Evolutionary conservation across 306 rosid genomes (phyloP).

Genomic region (Crataegus laevigata): DNA sequence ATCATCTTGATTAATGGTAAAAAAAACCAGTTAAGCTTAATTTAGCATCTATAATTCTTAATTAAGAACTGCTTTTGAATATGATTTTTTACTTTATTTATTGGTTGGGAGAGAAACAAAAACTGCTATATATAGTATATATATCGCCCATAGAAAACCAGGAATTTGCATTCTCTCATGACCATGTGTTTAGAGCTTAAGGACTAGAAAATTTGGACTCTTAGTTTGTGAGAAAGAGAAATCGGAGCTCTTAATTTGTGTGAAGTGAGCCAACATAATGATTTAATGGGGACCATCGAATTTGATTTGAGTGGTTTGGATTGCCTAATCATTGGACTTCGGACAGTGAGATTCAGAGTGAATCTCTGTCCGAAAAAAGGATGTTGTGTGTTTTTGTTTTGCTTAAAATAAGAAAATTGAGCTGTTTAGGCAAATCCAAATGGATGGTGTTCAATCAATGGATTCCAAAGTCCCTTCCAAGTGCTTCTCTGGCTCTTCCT

Average conservation of each 20-base stretch:
- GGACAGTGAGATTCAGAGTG: no score
- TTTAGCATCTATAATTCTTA: not conserved
- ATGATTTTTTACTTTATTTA: not conserved
- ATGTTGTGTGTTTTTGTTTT: not conserved
- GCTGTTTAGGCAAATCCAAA: not conserved
- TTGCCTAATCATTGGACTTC: no score
- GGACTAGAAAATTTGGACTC: no score
- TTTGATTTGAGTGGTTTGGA: no score
- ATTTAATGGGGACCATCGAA: no score
- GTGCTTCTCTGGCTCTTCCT: not conserved
- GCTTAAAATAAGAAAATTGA: constrained; percentile 10
- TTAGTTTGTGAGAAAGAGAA: no score
- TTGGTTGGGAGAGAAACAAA: not conserved
- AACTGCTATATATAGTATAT: not conserved
- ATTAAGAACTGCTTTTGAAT: not conserved
- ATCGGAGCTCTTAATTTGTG: no score
- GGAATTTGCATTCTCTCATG: no score
- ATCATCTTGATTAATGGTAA: constrained; percentile 3
- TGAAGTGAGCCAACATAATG: no score
- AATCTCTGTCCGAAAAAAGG: not conserved
- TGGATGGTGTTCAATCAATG: constrained; percentile 18
- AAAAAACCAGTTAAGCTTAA: not conserved
- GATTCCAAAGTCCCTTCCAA: not conserved
- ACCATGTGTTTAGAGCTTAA: no score
- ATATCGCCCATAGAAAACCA: not conserved